Percentiles rank a stretch among this genome's conserved stretches.
These are phyloP conservation scores for Sanghuangporus sanghuang DNA, from an alignment of 1,284 basidiomycete species.

Conservation along the genomic window DNA sequence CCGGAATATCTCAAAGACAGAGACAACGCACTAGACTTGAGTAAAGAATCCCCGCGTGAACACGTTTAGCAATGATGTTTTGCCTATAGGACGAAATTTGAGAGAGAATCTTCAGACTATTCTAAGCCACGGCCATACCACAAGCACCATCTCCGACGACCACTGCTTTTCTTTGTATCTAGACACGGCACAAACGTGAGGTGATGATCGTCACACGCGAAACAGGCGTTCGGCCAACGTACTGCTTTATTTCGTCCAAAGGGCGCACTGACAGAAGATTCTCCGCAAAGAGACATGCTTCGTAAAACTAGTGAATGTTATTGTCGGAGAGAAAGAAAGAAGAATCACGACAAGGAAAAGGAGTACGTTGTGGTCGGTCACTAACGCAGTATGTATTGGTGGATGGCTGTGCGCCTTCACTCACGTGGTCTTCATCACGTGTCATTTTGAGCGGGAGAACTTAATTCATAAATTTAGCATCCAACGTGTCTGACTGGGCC, in stretches of 20 bases:
- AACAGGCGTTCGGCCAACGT: slow-evolving; percentile 4
- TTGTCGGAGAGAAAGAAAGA: not conserved
- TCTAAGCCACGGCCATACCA: slow-evolving; percentile 42
- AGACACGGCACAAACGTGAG: slow-evolving; percentile 3
- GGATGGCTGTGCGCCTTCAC: not conserved
- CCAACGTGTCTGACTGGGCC: too few species aligned
- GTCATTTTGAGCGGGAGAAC: not conserved
- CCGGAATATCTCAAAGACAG: not conserved
- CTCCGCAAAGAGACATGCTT: slow-evolving; percentile 26
- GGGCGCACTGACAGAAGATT: slow-evolving; percentile 24
- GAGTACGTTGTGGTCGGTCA: not conserved
- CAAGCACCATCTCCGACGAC: slow-evolving; percentile 93
- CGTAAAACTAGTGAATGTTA: not conserved
- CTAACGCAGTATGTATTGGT: not conserved
- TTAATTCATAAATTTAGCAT: too few species aligned
- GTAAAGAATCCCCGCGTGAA: slow-evolving; percentile 86
- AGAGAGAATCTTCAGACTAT: slow-evolving; percentile 10
- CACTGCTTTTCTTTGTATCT: slow-evolving; percentile 69
- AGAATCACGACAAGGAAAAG: not conserved
- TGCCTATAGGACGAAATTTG: slow-evolving; percentile 37
- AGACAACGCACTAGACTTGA: slow-evolving; percentile 71
- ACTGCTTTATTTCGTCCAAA: slow-evolving; percentile 28
- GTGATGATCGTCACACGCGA: not conserved
- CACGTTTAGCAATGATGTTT: slow-evolving; percentile 81
- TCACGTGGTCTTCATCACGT: not conserved